Base-by-base conservation (phyloP, 1,284 basidiomycete species). In the Malassezia sympodialis region DNA sequence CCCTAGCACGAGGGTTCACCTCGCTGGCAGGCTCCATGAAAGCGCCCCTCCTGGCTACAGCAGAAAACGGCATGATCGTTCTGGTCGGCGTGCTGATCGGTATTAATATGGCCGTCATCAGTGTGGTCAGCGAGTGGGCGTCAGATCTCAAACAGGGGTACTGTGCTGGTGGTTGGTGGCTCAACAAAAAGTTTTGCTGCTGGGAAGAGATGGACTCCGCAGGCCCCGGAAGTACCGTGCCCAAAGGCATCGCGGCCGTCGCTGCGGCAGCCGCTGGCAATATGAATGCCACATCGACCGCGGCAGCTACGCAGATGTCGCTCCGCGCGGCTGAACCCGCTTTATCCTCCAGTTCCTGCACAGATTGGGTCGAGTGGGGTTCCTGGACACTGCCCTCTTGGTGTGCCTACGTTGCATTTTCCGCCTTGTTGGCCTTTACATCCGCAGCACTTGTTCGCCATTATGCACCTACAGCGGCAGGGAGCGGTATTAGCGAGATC, bases 401-500 rank as follows among this genome's bases (percentile, higher is more conserved):
- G 84, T 68, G 87, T 32, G 82, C 88, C 23, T 98, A 96, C 76
- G 83, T 96, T 37, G 67, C 84, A 35, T 30, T 30, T 11, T 45
- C 51, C 23, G 51, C 53, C 8, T 37, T 65, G 4, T 54, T 67
- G 7, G 53, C 63, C 31, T 34, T 31, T 27, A 40, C 62, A 0
- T 65, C 63, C 86, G 86, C 90, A 0, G 88, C 88, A 70, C 80
- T 98, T 2, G 94, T 98, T 51, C 82, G 83, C 47, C 82, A 83
- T 4, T 84, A 94, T 67, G 90, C 93, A 2, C 90, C 86, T 49
- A 94, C 94, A 75, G 90, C 94, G 8, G 94, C 94, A 8, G 93
- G 94, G 4, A 96, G 90, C 58, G 94, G 94, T 51, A 98, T 99
- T 56, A 90, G 90, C 23, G 94, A 99, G 77, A 96, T 99, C 78